Evolutionary conservation across 2,329 filamentous ascomycete genomes (phyloP).

Genomic region (Sodiomyces alkalinus): DNA sequence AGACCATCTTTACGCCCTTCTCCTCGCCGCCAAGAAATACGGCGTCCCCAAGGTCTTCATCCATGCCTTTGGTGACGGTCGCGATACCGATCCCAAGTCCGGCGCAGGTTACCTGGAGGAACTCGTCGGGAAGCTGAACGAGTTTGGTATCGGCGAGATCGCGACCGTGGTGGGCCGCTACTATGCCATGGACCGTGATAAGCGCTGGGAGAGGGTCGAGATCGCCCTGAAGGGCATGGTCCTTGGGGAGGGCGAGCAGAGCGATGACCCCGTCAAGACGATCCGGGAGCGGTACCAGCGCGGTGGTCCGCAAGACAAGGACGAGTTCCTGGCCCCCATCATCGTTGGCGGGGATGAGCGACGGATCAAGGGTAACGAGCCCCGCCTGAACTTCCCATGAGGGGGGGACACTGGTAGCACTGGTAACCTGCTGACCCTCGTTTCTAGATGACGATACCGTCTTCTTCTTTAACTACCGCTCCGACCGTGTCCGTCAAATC

Average conservation of each 20-base stretch:
- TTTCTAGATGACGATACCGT: slow-evolving; percentile 72
- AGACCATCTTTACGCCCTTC: slow-evolving; percentile 74
- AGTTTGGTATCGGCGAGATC: slow-evolving; percentile 75
- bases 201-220: slow-evolving; percentile 95
- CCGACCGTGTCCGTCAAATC: slow-evolving; percentile 90
- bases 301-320: slow-evolving; percentile 53
- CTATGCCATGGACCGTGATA: slow-evolving; percentile 98
- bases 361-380: slow-evolving; percentile 59
- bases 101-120: slow-evolving; percentile 77
- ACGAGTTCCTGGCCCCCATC: slow-evolving; percentile 98
- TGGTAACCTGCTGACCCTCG: slow-evolving; percentile 3
- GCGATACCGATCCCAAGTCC: slow-evolving; percentile 96
- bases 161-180: slow-evolving; percentile 91
- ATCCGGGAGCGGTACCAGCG: slow-evolving; percentile 80
- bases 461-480: slow-evolving; percentile 99
- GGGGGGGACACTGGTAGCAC: too few relatives aligned
- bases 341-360: slow-evolving; percentile 77
- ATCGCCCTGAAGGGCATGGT: slow-evolving; percentile 77
- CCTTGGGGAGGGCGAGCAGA: slow-evolving; percentile 73
- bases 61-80: slow-evolving; percentile 97
- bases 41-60: slow-evolving; percentile 86
- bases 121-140: slow-evolving; percentile 64
- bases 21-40: slow-evolving; percentile 80
- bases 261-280: slow-evolving; percentile 69
- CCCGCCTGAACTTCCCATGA: too few relatives aligned